Evolutionary conservation across 306 rosid species (phyloP).

Genomic region (Pyrus betulifolia): DNA sequence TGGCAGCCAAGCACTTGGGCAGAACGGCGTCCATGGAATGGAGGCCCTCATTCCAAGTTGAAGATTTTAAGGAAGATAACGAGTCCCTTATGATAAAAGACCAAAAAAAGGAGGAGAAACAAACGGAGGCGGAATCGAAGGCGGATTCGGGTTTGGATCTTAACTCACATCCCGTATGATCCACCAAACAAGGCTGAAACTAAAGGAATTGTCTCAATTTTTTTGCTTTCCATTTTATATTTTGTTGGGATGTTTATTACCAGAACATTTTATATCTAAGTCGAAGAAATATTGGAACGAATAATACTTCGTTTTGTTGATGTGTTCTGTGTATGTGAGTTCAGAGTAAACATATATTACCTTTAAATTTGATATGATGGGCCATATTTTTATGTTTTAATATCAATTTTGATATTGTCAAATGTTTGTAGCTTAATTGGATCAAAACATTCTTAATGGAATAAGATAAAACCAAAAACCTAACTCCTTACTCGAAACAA

Average conservation of each 20-base stretch:
- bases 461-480: too few species aligned
- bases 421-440: too few species aligned
- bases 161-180: constrained; percentile 13
- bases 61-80: constrained; percentile 13
- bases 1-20: constrained; percentile 29
- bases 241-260: neutral
- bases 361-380: too few species aligned
- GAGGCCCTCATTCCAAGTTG: constrained; percentile 10
- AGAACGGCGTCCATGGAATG: constrained; percentile 4
- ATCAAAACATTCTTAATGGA: too few species aligned
- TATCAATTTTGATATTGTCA: neutral
- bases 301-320: neutral
- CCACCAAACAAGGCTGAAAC: neutral
- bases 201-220: neutral
- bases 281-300: neutral
- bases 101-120: neutral
- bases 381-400: neutral
- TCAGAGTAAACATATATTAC: too few species aligned
- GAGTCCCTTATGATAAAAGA: neutral
- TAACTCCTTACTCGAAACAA: too few species aligned
- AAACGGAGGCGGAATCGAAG: neutral
- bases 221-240: neutral
- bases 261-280: neutral
- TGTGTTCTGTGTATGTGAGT: too few species aligned
- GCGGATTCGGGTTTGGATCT: constrained; percentile 24